These are phyloP conservation scores for Sporothrix variecibatus DNA, from an alignment of 2,329 filamentous ascomycete genomes.

Conservation along the genomic window DNA sequence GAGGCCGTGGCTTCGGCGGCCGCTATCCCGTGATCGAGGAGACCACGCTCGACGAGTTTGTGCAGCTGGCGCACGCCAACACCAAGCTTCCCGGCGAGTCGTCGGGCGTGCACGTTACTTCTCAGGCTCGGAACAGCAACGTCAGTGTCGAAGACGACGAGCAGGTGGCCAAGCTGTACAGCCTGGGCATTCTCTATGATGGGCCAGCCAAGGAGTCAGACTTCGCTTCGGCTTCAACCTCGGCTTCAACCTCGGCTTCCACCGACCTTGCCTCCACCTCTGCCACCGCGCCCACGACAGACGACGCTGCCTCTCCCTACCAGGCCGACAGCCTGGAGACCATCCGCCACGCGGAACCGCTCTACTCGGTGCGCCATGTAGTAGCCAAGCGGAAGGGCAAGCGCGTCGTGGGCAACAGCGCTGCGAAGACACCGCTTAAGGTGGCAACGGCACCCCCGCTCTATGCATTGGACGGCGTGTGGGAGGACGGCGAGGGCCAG, in stretches of 20 bases:
- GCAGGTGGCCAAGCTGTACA: slow-evolving; percentile 15
- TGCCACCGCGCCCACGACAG: background rate
- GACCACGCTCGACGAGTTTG: slow-evolving; percentile 18
- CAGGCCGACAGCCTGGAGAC: slow-evolving; percentile 22
- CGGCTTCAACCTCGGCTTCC: too few relatives aligned
- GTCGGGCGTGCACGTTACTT: background rate
- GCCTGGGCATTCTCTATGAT: slow-evolving; percentile 17
- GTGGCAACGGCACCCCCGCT: background rate
- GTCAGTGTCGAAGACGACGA: slow-evolving; percentile 1
- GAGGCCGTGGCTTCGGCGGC: background rate
- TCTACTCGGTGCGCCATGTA: slow-evolving; percentile 24
- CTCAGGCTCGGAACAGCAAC: background rate
- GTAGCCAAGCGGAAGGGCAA: slow-evolving; percentile 1
- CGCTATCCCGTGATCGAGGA: background rate
- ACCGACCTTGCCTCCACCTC: background rate
- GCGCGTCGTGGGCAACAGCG: background rate
- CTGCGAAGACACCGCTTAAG: slow-evolving; percentile 20
- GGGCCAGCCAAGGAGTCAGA: background rate
- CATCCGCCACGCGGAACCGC: slow-evolving; percentile 19
- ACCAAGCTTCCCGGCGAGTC: background rate
- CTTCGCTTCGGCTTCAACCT: too few relatives aligned
- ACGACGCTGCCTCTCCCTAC: background rate
- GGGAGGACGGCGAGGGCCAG: slow-evolving; percentile 15
- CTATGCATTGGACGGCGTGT: background rate
- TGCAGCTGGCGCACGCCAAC: background rate